Base-by-base conservation (phyloP, 1,284 basidiomycete species). In the Ceratobasidium sp. region DNA sequence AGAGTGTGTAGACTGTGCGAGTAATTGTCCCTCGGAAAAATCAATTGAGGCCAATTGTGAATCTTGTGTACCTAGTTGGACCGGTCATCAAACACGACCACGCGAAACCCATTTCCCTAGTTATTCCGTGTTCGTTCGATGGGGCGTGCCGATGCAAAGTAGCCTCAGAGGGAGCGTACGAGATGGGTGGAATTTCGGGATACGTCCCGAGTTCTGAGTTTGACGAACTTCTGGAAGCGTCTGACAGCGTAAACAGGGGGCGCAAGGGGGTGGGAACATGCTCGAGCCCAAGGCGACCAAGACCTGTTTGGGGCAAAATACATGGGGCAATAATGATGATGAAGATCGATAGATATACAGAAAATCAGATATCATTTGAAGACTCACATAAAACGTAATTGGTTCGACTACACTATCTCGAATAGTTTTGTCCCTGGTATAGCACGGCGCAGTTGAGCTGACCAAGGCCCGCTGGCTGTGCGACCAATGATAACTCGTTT, bases 11-110 rank as follows among this genome's bases (percentile, higher is more conserved):
- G 45, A 48, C 48, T 53, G 48, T 41, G 46, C 48, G 32, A 28
- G 26, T 34, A 32, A 41, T 26, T 23, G 6, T 34, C 23, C 30
- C 18, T 36, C 62, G 62, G 62, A 21, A 50, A 53, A 39, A 53
- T 48, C 62, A 65, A 65, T 34, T 65, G 62, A 65, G 62, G 8
- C 46, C 62, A 53, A 10, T 30, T 32, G 62, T 65, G 30, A n/a
- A n/a, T n/a, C n/a, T n/a, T n/a, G n/a, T n/a, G 60, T 64, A 34
- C 45, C 45, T 65, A 34, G 62, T 16, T 8, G 45, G 18, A 36
- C 62, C 62, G 62, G 62, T 30, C n/a, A 65, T 65, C 62, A 65
- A 65, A 65, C 21, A 10, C 14, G 26, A 6, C 30, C 45, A 64
- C 41, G 43, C 45, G 32, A 64, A 30, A 12, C 4, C 45, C 61